These are phyloP conservation scores for Teunomyces funiuensis DNA, from an alignment of 805 yeast species.

Conservation along the genomic window DNA sequence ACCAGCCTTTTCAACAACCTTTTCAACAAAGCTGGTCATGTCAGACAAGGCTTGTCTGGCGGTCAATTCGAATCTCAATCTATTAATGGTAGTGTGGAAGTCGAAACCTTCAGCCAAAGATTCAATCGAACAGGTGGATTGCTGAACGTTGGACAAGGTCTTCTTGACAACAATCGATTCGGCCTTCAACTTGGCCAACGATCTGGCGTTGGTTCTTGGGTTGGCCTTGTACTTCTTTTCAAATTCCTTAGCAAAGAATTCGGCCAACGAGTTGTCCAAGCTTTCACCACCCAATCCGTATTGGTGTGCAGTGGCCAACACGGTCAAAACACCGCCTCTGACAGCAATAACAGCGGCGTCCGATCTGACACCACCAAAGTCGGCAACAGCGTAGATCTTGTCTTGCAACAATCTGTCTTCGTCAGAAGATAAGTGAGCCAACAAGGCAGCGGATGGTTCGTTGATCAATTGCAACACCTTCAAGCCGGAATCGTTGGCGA, in stretches of 20 bases:
- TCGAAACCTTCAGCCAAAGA: constrained; percentile 92
- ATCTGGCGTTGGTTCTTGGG: constrained; percentile 78
- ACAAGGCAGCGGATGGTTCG: constrained; percentile 89
- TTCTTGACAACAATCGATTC: constrained; percentile 84
- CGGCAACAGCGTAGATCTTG: constrained; percentile 86
- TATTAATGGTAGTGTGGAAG: constrained; percentile 88
- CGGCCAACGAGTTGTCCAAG: constrained; percentile 77
- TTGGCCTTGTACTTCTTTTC: constrained; percentile 81
- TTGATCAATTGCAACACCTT: constrained; percentile 82
- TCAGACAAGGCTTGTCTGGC: constrained; percentile 75
- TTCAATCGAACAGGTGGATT: constrained; percentile 91
- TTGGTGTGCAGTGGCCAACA: constrained; percentile 82
- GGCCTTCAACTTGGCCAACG: constrained; percentile 82
- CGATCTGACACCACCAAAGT: constrained; percentile 93
- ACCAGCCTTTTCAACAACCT: constrained; percentile 76
- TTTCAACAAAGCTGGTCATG: constrained; percentile 74
- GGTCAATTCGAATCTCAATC: constrained; percentile 88
- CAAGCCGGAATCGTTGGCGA: constrained; percentile 71
- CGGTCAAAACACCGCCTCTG: constrained; percentile 91
- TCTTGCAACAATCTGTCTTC: constrained; percentile 53
- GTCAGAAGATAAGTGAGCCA: constrained; percentile 66
- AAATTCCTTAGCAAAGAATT: constrained; percentile 89
- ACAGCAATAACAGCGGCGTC: constrained; percentile 93
- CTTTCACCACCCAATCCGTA: constrained; percentile 82
- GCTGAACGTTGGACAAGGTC: constrained; percentile 85